phyloP scores from a whole-genome alignment of 2,329 filamentous ascomycete species.

The Fusarium sp. region DNA sequence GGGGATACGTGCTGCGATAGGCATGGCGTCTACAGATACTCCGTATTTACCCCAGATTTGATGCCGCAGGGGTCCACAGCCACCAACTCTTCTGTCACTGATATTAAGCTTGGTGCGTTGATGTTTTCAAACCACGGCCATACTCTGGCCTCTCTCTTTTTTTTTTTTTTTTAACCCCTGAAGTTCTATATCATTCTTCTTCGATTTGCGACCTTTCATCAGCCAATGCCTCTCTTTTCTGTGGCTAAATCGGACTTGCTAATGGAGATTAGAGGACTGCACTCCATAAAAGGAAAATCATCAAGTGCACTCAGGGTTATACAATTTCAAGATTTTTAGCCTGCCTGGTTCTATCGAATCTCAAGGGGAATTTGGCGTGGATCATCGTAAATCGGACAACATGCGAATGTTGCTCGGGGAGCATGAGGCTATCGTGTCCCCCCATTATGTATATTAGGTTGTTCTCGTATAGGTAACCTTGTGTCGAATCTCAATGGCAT shows the following conservation, averaged over 20 bases:
- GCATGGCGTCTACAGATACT: constrained; percentile 5
- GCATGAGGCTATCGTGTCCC: background rate
- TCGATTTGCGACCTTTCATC: background rate
- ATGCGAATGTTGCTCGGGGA: background rate
- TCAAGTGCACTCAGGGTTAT: background rate
- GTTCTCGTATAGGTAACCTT: background rate
- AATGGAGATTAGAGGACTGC: background rate
- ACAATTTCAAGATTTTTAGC: too few relatives aligned
- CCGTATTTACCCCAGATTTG: constrained; percentile 23
- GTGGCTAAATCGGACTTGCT: background rate
- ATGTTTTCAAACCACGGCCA: background rate
- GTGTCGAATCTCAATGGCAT: background rate
- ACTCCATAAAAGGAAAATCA: background rate
- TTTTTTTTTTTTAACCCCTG: too few relatives aligned
- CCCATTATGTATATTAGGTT: background rate
- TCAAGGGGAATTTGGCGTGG: background rate
- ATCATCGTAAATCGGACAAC: background rate
- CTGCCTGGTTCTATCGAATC: background rate
- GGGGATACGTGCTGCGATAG: constrained; percentile 21
- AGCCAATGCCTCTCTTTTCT: background rate
- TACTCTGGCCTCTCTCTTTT: background rate
- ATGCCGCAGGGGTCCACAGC: background rate
- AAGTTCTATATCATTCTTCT: background rate
- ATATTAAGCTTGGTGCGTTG: background rate
- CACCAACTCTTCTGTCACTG: background rate